Evolutionary conservation across 768 basidiomycete species (phyloP), one percentile per base, ranked within the genome.

Genomic region (Pulveroboletus sp.): DNA sequence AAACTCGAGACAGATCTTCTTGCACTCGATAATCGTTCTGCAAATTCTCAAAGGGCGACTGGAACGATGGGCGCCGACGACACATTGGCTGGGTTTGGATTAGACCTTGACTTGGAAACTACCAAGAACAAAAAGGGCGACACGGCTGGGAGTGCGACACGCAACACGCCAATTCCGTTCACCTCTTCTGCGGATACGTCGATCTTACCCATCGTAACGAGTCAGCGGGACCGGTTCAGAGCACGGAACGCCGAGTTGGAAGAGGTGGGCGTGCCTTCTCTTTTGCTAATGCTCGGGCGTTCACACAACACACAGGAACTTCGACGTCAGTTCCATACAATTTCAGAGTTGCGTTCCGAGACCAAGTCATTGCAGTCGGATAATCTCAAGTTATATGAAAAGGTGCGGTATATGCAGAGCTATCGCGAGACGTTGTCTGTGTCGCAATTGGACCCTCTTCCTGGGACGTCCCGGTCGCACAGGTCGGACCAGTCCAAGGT

Each of bases 331-430:
- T 95, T 89, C 73, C 91, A 93, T 53, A 80, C 85, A 50, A 94
- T 98, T 51, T 92, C 93, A 0, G 94, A 96, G 61, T 75, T 98
- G n/a, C 85, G 94, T 15, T 72, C 83, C 24, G 96, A 98, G 70
- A 84, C 93, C 70, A 93, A 94, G 67, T 82, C 81, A 47, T 76
- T 99, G 35, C 95, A 98, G 69, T 77, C 85, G 1, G 96, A 98
- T 69, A 99, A 98, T 65, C 80, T 99, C 39, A 98, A 99, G 68
- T 73, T 98, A 52, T 98, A 98, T 69, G 96, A 98, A 70, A 99
- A 98, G 73, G 94, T 98, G 45, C 84, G 94, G 53, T 98, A 98
- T 66, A 96, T 97, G 85, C 94, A 98, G 67, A 91, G 87, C 54
- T 99, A 98, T 62, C 80, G 89, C 15, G 89, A 93, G 62, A 87